These are phyloP conservation scores for Arabidopsis suecica DNA, from an alignment of 345 rosid species.

Conservation along the genomic window DNA sequence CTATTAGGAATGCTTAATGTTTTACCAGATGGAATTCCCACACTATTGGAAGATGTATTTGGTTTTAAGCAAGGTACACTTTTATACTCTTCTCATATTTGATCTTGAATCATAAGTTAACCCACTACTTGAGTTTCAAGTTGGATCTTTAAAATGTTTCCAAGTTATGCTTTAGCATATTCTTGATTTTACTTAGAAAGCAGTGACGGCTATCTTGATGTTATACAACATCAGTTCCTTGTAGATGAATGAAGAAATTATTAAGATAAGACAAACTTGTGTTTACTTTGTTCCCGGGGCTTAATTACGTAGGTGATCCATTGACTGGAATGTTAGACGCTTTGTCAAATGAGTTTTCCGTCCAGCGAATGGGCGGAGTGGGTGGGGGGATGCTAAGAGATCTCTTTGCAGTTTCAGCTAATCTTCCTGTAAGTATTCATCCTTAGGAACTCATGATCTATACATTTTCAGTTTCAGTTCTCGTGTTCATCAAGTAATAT, in stretches of 20 bases:
- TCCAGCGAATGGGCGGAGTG: conserved; percentile 32
- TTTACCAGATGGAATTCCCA: conserved; percentile 49
- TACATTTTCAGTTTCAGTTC: background rate
- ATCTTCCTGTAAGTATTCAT: conserved; percentile 46
- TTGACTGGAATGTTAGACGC: conserved; percentile 46
- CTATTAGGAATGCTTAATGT: conserved; percentile 50
- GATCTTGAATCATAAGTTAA: background rate
- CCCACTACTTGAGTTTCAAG: background rate
- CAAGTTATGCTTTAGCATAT: background rate
- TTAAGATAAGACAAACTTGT: background rate
- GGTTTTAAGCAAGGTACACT: conserved; percentile 50
- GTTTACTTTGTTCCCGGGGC: background rate
- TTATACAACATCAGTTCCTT: conserved; percentile 5
- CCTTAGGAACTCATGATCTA: background rate
- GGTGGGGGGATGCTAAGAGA: conserved; percentile 46
- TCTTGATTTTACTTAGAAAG: conserved; percentile 5
- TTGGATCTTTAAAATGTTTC: background rate
- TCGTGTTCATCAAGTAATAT: background rate
- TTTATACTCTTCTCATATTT: conserved; percentile 14
- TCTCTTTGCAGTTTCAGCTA: conserved; percentile 43
- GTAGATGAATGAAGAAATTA: background rate
- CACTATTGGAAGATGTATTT: conserved; percentile 46
- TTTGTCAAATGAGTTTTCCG: conserved; percentile 45
- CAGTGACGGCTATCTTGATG: background rate
- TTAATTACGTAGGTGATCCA: conserved; percentile 43